Evolutionary conservation across 768 basidiomycete species (phyloP).

Genomic region (Myochromella boudieri): DNA sequence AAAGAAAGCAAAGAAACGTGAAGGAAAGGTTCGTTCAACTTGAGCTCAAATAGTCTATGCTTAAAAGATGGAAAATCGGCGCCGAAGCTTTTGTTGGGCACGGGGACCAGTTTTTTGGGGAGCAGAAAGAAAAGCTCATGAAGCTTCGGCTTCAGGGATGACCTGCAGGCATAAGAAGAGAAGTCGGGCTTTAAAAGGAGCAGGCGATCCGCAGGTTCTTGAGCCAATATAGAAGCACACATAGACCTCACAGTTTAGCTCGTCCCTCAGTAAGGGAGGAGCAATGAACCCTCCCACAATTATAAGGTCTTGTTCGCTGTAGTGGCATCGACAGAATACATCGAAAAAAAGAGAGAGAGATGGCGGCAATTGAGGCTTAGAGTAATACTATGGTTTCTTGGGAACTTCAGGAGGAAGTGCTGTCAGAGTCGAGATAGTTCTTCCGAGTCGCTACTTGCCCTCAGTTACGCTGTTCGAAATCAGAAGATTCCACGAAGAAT

Average conservation of each 20-base stretch:
- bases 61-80: conserved; percentile 5
- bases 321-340: no score
- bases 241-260: not conserved
- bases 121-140: conserved; percentile 3
- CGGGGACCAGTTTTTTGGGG: conserved; percentile 7
- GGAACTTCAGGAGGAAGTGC: no score
- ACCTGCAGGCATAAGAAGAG: conserved; percentile 12
- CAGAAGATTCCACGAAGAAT: no score
- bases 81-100: conserved; percentile 13
- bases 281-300: no score
- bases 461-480: no score
- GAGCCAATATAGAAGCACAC: conserved; percentile 18
- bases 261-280: not conserved
- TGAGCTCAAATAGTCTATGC: conserved; percentile 12
- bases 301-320: no score
- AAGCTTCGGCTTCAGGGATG: conserved; percentile 14
- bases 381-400: no score
- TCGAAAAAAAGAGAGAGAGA: no score
- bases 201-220: conserved; percentile 18
- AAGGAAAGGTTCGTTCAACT: conserved; percentile 6
- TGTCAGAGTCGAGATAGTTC: no score
- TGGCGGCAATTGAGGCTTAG: no score
- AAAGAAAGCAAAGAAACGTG: conserved; percentile 1
- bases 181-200: conserved; percentile 16
- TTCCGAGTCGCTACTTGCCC: no score